These are phyloP conservation scores for Pythium rhizo-oryzae DNA, from an alignment of 352 stramenopile genomes.

Conservation along the genomic window DNA sequence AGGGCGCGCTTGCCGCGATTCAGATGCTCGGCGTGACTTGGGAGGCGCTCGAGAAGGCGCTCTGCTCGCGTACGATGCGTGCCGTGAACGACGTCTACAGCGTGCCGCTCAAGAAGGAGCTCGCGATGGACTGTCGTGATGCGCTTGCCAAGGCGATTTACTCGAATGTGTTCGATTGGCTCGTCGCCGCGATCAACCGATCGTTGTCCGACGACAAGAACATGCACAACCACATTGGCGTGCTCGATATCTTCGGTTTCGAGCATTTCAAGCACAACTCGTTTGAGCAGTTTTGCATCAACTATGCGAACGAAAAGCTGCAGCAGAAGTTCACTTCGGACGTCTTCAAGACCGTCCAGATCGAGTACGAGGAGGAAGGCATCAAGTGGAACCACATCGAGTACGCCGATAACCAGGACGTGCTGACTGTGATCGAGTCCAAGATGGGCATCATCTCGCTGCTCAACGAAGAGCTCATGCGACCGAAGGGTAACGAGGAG, in stretches of 20 bases:
- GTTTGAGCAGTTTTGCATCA: slow-evolving; percentile 87
- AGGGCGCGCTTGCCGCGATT: slow-evolving; percentile 52
- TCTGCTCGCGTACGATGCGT: slow-evolving; percentile 92
- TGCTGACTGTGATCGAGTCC: slow-evolving; percentile 85
- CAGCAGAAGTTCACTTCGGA: slow-evolving; percentile 93
- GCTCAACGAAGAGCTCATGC: slow-evolving; percentile 91
- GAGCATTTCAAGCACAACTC: slow-evolving; percentile 98
- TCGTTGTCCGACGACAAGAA: slow-evolving; percentile 81
- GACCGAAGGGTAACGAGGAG: slow-evolving; percentile 85
- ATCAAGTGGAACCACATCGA: slow-evolving; percentile 93
- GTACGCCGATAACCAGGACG: slow-evolving; percentile 91
- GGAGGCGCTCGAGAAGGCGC: slow-evolving; percentile 89
- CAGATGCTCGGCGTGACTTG: slow-evolving; percentile 90
- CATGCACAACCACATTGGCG: slow-evolving; percentile 90
- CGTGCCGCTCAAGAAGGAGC: slow-evolving; percentile 55
- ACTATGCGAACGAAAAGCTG: slow-evolving; percentile 85
- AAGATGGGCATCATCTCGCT: slow-evolving; percentile 90
- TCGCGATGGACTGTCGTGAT: slow-evolving; percentile 84
- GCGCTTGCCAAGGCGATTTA: slow-evolving; percentile 95
- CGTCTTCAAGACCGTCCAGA: slow-evolving; percentile 95
- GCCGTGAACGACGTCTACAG: slow-evolving; percentile 57
- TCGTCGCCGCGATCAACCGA: slow-evolving; percentile 92
- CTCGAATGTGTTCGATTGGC: slow-evolving; percentile 91
- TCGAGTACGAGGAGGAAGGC: slow-evolving; percentile 96
- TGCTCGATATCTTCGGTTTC: slow-evolving; percentile 99